These are phyloP conservation scores for Mariannaea sp. DNA, from an alignment of 2,329 filamentous ascomycete species.

Conservation along the genomic window DNA sequence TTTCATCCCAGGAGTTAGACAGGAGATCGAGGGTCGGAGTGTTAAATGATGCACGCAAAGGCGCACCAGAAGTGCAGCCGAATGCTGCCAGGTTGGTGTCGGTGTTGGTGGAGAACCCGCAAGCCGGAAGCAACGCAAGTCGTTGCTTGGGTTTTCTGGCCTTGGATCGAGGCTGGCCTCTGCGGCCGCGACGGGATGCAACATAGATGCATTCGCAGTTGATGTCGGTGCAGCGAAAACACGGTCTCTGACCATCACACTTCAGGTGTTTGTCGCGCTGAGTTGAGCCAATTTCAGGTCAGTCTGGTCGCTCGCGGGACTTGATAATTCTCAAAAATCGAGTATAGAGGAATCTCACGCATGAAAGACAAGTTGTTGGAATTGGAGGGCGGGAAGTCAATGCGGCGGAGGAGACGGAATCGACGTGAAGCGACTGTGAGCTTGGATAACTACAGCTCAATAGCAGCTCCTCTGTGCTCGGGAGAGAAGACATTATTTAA, in stretches of 20 bases:
- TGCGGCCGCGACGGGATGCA: slow-evolving; percentile 74
- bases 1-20: background rate
- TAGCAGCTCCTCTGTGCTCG: no score
- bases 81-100: slow-evolving; percentile 44
- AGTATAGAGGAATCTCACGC: slow-evolving; percentile 47
- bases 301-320: slow-evolving; percentile 4
- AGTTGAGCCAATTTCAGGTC: background rate
- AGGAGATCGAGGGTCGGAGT: background rate
- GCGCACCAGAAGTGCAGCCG: background rate
- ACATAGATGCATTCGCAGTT: slow-evolving; percentile 70
- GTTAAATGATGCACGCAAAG: background rate
- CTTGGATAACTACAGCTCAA: no score
- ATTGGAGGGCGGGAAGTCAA: no score
- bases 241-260: slow-evolving; percentile 73
- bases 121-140: slow-evolving; percentile 49
- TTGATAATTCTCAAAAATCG: background rate
- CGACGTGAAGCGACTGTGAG: no score
- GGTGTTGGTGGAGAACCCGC: background rate
- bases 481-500: no score
- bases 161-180: slow-evolving; percentile 53
- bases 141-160: slow-evolving; percentile 46
- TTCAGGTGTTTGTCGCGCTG: slow-evolving; percentile 71
- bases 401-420: no score
- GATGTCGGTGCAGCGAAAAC: slow-evolving; percentile 65
- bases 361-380: slow-evolving; percentile 58